Percentiles rank a stretch among this genome's conserved stretches.
These are phyloP conservation scores for Thelonectria blattea DNA, from an alignment of 2,329 filamentous ascomycete genomes.

Conservation along the genomic window DNA sequence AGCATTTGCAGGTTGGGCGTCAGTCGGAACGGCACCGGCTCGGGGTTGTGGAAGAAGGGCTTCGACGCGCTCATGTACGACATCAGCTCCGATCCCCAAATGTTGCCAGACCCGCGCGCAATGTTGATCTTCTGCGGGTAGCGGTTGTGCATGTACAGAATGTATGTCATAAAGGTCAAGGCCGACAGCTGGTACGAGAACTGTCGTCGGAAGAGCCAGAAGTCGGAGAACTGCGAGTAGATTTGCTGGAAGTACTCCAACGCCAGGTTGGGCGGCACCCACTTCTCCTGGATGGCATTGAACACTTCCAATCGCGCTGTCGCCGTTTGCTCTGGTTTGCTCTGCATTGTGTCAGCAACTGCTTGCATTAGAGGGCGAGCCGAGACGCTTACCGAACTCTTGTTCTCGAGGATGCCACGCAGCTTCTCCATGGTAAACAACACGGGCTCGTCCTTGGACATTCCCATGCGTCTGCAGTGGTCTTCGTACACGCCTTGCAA, in stretches of 20 bases:
- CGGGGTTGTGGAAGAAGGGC: slow-evolving; percentile 91
- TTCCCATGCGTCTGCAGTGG: slow-evolving; percentile 83
- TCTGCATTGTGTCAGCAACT: slow-evolving; percentile 51
- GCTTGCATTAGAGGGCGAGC: neutral
- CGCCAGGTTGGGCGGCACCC: slow-evolving; percentile 81
- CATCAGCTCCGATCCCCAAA: slow-evolving; percentile 96
- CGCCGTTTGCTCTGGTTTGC: slow-evolving; percentile 70
- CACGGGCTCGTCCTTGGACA: slow-evolving; percentile 94
- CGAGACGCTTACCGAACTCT: slow-evolving; percentile 58
- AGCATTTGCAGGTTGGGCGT: slow-evolving; percentile 95
- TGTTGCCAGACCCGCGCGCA: slow-evolving; percentile 83
- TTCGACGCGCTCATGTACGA: slow-evolving; percentile 84
- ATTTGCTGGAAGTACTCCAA: slow-evolving; percentile 88
- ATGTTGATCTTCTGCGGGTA: slow-evolving; percentile 97
- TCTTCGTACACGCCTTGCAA: slow-evolving; percentile 96
- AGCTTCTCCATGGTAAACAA: slow-evolving; percentile 96
- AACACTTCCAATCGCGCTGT: slow-evolving; percentile 89
- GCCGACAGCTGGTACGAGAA: slow-evolving; percentile 96
- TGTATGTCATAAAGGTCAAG: slow-evolving; percentile 97
- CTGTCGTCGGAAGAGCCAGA: slow-evolving; percentile 97
- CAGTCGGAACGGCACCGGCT: slow-evolving; percentile 95
- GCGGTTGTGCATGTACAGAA: slow-evolving; percentile 95
- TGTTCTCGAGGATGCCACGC: slow-evolving; percentile 74
- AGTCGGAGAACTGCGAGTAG: slow-evolving; percentile 89
- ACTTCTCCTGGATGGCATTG: slow-evolving; percentile 90